Evolutionary conservation across 2,329 filamentous ascomycete species (phyloP), one percentile per base, ranked within the genome.

Genomic region (Fusarium mexicanum): DNA sequence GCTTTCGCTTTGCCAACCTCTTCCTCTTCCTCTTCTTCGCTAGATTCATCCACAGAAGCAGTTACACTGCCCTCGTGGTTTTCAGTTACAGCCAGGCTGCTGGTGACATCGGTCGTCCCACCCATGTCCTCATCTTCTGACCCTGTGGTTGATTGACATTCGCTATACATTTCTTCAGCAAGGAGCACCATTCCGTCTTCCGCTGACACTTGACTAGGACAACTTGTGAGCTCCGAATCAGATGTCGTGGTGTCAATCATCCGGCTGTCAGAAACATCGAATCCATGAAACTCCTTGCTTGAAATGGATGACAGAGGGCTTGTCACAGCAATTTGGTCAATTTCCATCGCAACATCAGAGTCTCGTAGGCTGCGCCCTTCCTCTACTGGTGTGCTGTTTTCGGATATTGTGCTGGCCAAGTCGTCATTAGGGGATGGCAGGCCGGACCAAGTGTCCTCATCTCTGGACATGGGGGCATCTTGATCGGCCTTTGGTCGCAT

Each of bases 401-500:
- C 40, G 18, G 41, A 64, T n/a, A 62, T 10, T 24, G 43, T 55
- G 29, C 55, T 63, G 11, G 46, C 43, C 61, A 69, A 50, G 10
- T 61, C 50, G 33, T 66, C 43, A 8, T 62, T 57, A 9, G 44
- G 43, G 4, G 61, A 64, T 8, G 76, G 78, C 8, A 77, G 29
- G 3, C 72, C 76, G 40, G 75, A 76, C 75, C 75, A 77, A 48
- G 72, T 70, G 17, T 65, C 62, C 17, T 63, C 54, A 17, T 41
- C 48, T 24, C 29, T 61, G 9, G 14, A 22, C 46, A 55, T 57
- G 14, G 20, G 38, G 10, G 24, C n/a, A 16, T 65, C 60, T n/a
- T n/a, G n/a, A n/a, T n/a, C n/a, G n/a, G n/a, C n/a, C n/a, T 33
- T 76, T 35, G 65, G 44, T 11, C 67, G 75, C 47, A 77, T 76